Conservation (phyloP, 2,329 filamentous ascomycete genomes). For the Corynespora cassiicola region DNA sequence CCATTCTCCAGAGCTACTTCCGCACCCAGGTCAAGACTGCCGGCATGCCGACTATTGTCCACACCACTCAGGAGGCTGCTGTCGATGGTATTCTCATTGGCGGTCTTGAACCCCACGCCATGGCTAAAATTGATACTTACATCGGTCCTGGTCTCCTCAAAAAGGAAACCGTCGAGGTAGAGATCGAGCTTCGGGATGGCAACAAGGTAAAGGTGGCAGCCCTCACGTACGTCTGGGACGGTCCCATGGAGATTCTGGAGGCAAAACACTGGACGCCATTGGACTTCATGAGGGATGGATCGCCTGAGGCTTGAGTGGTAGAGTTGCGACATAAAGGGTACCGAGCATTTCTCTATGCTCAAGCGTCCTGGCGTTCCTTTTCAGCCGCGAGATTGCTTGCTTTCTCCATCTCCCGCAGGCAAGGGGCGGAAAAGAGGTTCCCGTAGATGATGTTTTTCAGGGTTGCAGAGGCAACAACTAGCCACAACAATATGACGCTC, state of each 20-base stretch:
- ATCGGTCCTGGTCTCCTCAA: conserved; percentile 7
- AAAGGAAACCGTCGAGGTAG: conserved; percentile 7
- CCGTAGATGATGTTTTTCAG: conserved; percentile 55
- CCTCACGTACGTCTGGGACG: conserved; percentile 11
- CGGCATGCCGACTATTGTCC: conserved; percentile 7
- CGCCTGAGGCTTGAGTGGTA: too few species aligned
- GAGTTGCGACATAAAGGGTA: background rate
- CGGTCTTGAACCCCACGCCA: background rate
- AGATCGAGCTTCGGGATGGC: conserved; percentile 2
- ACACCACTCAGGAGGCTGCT: conserved; percentile 2
- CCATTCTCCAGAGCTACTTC: conserved; percentile 10
- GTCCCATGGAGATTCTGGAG: background rate
- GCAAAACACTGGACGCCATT: conserved; percentile 8
- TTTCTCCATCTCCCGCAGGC: conserved; percentile 47
- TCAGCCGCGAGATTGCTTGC: conserved; percentile 7
- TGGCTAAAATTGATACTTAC: conserved; percentile 8
- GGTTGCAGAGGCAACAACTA: conserved; percentile 59
- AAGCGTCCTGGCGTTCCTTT: conserved; percentile 14
- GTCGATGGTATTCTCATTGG: conserved; percentile 13
- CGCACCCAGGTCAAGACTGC: conserved; percentile 5
- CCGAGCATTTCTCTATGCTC: background rate
- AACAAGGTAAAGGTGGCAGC: conserved; percentile 4
- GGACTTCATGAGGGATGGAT: conserved; percentile 7
- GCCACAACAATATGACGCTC: conserved; percentile 61
- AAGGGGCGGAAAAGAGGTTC: conserved; percentile 62